Evolutionary conservation across 176 grass and related monocot species (phyloP).

Genomic region (Juncus inflexus): DNA sequence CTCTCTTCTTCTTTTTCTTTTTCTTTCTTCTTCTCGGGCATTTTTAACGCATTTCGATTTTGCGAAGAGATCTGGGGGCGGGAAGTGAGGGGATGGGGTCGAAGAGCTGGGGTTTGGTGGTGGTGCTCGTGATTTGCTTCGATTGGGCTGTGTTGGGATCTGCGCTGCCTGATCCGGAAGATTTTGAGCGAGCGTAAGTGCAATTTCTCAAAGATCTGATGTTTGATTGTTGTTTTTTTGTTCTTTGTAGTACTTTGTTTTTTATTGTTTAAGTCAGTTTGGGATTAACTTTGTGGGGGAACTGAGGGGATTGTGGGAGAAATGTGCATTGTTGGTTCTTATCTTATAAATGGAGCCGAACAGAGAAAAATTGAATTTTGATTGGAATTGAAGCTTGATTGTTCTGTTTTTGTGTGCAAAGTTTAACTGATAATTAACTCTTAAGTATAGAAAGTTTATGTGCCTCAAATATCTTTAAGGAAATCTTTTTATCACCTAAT

Average conservation of each 20-base stretch:
- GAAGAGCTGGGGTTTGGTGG: constrained; percentile 35
- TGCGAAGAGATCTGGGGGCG: constrained; percentile 22
- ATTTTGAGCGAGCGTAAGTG: constrained; percentile 78
- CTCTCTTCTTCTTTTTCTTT: constrained; percentile 5
- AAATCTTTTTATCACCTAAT: too few species aligned
- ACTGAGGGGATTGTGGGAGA: background rate
- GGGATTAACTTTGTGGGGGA: background rate
- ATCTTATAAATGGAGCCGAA: background rate
- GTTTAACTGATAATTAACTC: too few species aligned
- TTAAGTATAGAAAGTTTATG: too few species aligned
- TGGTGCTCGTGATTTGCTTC: constrained; percentile 29
- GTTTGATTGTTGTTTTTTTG: background rate
- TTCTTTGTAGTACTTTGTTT: too few species aligned
- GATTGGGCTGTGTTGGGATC: constrained; percentile 22
- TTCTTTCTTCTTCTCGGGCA: too few species aligned
- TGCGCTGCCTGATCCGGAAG: constrained; percentile 50
- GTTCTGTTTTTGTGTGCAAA: too few species aligned
- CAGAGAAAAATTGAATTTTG: constrained; percentile 9
- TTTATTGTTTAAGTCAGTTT: constrained; percentile 8
- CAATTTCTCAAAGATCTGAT: constrained; percentile 3
- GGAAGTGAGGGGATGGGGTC: constrained; percentile 22
- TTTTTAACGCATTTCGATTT: constrained; percentile 18
- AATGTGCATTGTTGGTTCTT: constrained; percentile 26
- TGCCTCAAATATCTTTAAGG: too few species aligned
- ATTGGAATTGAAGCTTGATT: constrained; percentile 2